Evolutionary conservation across 208 protist genomes (phyloP), one percentile per base, ranked within the genome.

Genomic region (Trypanosoma conorhini): DNA sequence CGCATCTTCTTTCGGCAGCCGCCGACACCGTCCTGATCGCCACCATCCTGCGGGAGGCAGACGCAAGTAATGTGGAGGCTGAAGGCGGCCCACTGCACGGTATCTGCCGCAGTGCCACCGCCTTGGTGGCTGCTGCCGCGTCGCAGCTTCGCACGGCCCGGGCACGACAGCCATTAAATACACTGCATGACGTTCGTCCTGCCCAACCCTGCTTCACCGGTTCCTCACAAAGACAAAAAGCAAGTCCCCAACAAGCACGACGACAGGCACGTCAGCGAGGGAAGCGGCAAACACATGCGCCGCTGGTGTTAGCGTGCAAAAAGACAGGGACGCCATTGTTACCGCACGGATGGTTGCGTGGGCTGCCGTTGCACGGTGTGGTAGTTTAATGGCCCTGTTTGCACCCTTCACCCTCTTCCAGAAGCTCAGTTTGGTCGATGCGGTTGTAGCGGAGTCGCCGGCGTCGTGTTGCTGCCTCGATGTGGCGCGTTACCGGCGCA

Each of bases 401-500:
- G n/a, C 52, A 3, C 22, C 42, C 30, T 77, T 85, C 51, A 81
- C 81, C 0, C 70, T 85, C 35, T 90, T 89, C 59, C 88, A 94
- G 62, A 78, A 82, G n/a, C 63, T 94, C 21, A 79, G 79, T 68
- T 42, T 94, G 42, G 59, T 91, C 31, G 80, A 92, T 67, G 84
- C 75, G 21, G 0, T 82, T 0, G 72, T 77, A 30, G 24, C 57
- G 10, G 72, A 77, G 28, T 9, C 67, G 0, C 67, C 62, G 19
- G 26, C 67, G 4, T 52, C 40, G 7, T 70, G 40, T 38, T 71
- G 72, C n/a, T 62, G 33, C 24, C 24, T 55, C 44, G 59, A 61
- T 9, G 8, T 62, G 5, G 46, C 50, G 26, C 5, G 10, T 9
- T 77, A 48, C 62, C 63, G 72, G 35, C 64, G 42, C 33, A 50